Percentiles rank a stretch among this genome's conserved stretches.
phyloP scores from a whole-genome alignment of 192 early-diverging fungal species.

The Thoreauomyces humboldtii region DNA sequence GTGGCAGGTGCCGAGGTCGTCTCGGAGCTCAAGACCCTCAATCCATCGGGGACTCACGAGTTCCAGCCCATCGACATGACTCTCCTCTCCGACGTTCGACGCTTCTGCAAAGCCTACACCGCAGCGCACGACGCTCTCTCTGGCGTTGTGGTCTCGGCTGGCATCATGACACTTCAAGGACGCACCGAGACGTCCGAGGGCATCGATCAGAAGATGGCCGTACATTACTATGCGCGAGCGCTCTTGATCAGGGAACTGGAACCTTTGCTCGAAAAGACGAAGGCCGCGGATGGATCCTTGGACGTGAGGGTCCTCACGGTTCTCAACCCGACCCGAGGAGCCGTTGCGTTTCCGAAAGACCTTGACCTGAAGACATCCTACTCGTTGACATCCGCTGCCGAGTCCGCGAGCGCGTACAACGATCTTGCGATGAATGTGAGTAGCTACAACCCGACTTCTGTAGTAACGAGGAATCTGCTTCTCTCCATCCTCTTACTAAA shows the following conservation, averaged over 20 bases:
- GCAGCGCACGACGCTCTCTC: neutral
- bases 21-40: neutral
- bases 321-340: slow-evolving; percentile 18
- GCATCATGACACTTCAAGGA: slow-evolving; percentile 26
- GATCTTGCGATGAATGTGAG: slow-evolving; percentile 28
- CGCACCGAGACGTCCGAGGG: slow-evolving; percentile 37
- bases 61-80: slow-evolving; percentile 31
- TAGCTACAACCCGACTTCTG: neutral
- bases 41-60: slow-evolving; percentile 3
- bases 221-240: slow-evolving; percentile 34
- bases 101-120: slow-evolving; percentile 10
- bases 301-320: slow-evolving; percentile 24
- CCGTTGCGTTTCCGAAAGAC: slow-evolving; percentile 12
- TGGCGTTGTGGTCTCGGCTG: slow-evolving; percentile 27
- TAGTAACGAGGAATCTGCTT: neutral
- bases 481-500: neutral
- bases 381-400: slow-evolving; percentile 13
- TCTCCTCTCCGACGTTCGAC: slow-evolving; percentile 16
- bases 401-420: slow-evolving; percentile 29
- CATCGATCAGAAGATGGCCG: slow-evolving; percentile 36
- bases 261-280: slow-evolving; percentile 21
- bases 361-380: slow-evolving; percentile 32
- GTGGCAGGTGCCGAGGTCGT: slow-evolving; percentile 21
- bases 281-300: neutral
- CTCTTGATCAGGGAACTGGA: slow-evolving; percentile 28